Evolutionary conservation across 176 grass and related monocot species (phyloP).

Genomic region (Ananas comosus): DNA sequence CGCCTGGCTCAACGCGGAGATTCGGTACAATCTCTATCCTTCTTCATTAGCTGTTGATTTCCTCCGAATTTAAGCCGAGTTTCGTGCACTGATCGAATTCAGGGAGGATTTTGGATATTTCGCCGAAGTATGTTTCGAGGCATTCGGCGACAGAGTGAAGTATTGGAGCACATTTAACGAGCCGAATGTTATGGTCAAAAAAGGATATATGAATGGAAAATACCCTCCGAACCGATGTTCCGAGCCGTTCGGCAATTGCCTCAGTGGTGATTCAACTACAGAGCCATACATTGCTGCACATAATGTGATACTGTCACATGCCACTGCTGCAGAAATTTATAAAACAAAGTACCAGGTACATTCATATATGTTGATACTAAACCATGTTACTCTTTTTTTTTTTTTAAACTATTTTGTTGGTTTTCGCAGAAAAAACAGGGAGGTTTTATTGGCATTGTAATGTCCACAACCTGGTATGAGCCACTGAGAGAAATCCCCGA

Average conservation of each 20-base stretch:
- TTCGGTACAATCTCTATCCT: constrained; percentile 26
- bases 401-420: background rate
- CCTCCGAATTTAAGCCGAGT: background rate
- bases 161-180: constrained; percentile 71
- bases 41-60: background rate
- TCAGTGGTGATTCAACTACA: constrained; percentile 22
- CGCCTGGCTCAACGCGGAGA: constrained; percentile 48
- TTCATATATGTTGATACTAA: too few relatives aligned
- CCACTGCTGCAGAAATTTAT: constrained; percentile 54
- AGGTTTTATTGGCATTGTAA: constrained; percentile 55
- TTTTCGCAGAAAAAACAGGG: constrained; percentile 40
- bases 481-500: constrained; percentile 27
- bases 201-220: constrained; percentile 34
- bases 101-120: constrained; percentile 49
- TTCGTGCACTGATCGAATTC: background rate
- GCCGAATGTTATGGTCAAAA: constrained; percentile 31
- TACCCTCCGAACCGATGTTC: constrained; percentile 49
- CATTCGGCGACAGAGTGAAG: constrained; percentile 60
- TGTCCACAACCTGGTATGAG: constrained; percentile 41
- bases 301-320: constrained; percentile 53
- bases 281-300: constrained; percentile 57
- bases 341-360: constrained; percentile 61
- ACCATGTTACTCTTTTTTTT: too few relatives aligned
- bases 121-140: constrained; percentile 52
- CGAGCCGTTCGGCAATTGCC: constrained; percentile 35